Base-by-base conservation (phyloP, 2,329 filamentous ascomycete genomes). In the Stagonosporopsis rhizophila region DNA sequence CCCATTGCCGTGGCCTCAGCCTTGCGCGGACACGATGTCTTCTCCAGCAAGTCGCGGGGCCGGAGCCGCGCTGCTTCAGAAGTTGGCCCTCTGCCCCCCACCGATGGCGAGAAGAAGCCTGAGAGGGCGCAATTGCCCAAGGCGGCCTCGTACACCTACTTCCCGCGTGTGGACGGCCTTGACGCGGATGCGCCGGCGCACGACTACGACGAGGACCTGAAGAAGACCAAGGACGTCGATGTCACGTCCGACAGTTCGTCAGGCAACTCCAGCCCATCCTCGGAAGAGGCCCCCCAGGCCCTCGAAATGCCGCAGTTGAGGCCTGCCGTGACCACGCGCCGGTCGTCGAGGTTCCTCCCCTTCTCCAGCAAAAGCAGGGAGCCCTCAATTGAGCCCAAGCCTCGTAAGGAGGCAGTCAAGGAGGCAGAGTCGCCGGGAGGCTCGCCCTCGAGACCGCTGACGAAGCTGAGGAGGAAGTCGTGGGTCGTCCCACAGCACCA, bases 261-360 rank as follows among this genome's bases (percentile, higher is more conserved):
- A 17, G 79, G 74, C 23, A 77, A 75, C 52, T 79, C 76, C 9
- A 81, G 78, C 45, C 79, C 79, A 11, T 77, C 78, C 25, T 76
- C 75, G 27, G 73, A 77, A 53, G 73, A 73, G 28, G 62, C 66
- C 19, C 67, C 69, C 48, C 58, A 64, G 23, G 59, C 59, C 11
- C 62, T 68, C 46, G 65, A 73, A 58, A 74, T 63, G 70, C 67
- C 66, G 32, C 67, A 67, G 61, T 68, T 63, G 60, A 68, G 53
- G 54, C 70, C 72, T 40, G 73, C 67, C 56, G 71, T 60, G 50
- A 40, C 44, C 42, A 67, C 74, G 45, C 73, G 73, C 61, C 70
- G 72, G 42, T 73, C 72, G 44, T 75, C 73, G 59, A 66, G 72
- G 44, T 73, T 75, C 41, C 63, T 73, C 12, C 56, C 69, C 39